Conservation (phyloP, 495 filamentous ascomycete species). For the Xylaria nigripes region DNA sequence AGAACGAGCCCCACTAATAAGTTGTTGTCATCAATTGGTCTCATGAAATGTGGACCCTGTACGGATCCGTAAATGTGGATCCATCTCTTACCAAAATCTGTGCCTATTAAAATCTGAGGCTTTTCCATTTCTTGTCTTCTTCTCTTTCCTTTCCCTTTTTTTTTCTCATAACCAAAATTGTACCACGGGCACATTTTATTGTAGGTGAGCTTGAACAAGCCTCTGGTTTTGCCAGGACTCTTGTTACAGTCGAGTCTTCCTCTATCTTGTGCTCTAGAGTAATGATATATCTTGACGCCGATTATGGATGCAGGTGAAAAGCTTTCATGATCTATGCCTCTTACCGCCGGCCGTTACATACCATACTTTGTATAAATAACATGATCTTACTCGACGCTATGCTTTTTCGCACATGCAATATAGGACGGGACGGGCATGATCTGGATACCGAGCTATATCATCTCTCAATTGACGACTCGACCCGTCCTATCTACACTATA, state of each 20-base stretch:
- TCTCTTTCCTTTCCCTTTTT: constrained; percentile 42
- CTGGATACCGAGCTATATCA: no score
- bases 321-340: constrained; percentile 45
- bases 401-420: no score
- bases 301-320: constrained; percentile 54
- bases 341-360: constrained; percentile 56
- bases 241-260: constrained; percentile 45
- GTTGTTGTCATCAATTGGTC: neutral
- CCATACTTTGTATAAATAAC: neutral
- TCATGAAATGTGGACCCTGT: neutral
- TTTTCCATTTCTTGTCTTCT: constrained; percentile 31
- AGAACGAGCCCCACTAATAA: no score
- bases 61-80: neutral
- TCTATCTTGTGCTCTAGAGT: constrained; percentile 56
- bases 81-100: neutral
- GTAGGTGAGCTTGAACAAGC: constrained; percentile 60
- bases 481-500: no score
- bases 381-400: no score
- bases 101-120: constrained; percentile 4
- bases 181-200: constrained; percentile 75
- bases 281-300: constrained; percentile 39
- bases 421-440: no score
- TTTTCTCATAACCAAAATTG: constrained; percentile 46
- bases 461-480: no score
- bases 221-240: constrained; percentile 26